Percentiles rank a stretch among this genome's conserved stretches.
Conservation (phyloP, 2,329 filamentous ascomycete species). For the Cladosporium sp. region DNA sequence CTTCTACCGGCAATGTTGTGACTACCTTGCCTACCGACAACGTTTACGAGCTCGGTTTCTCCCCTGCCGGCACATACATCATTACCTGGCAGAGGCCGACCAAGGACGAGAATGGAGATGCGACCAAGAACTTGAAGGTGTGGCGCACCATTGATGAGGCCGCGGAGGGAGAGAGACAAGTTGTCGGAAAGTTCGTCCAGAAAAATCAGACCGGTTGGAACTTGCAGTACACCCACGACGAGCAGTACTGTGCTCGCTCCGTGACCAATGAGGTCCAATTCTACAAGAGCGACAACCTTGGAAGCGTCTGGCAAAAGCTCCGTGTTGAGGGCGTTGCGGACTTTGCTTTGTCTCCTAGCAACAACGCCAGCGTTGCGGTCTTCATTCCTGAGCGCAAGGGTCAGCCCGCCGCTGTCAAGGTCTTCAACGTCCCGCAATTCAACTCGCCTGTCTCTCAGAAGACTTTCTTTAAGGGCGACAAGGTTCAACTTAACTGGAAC, state of each 20-base stretch:
- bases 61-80: slow-evolving; percentile 84
- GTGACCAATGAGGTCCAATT: slow-evolving; percentile 99
- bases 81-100: slow-evolving; percentile 94
- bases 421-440: slow-evolving; percentile 91
- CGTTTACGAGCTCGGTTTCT: slow-evolving; percentile 94
- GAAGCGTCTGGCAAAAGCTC: slow-evolving; percentile 92
- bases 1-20: slow-evolving; percentile 71
- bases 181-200: slow-evolving; percentile 89
- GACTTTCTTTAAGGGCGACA: slow-evolving; percentile 99
- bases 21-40: slow-evolving; percentile 75
- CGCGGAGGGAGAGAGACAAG: slow-evolving; percentile 64
- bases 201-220: slow-evolving; percentile 97
- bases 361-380: slow-evolving; percentile 79
- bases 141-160: slow-evolving; percentile 79
- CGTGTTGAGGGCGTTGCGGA: slow-evolving; percentile 85
- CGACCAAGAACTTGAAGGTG: slow-evolving; percentile 94
- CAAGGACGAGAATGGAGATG: slow-evolving; percentile 92
- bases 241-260: slow-evolving; percentile 84
- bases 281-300: slow-evolving; percentile 77
- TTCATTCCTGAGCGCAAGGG: slow-evolving; percentile 94
- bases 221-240: slow-evolving; percentile 91
- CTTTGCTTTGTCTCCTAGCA: slow-evolving; percentile 87
- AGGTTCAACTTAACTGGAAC: slow-evolving; percentile 99
- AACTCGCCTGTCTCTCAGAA: slow-evolving; percentile 84
- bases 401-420: slow-evolving; percentile 88